Base-by-base conservation (phyloP, 768 basidiomycete species). In the Trichaptum fuscoviolaceum region DNA sequence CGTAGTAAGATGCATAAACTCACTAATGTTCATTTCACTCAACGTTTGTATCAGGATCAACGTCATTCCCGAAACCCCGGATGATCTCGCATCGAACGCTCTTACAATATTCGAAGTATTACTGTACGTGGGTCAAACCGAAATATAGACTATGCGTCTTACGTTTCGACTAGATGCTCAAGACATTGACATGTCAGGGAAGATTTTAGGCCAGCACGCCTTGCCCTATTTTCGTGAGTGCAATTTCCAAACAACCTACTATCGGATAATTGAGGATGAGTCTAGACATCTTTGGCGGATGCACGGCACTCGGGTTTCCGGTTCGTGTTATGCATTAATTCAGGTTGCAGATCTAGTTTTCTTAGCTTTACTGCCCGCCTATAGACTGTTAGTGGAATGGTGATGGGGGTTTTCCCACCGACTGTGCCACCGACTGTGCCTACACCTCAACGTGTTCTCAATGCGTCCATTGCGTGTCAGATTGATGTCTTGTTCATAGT, bases 361-460 rank as follows among this genome's bases (percentile, higher is more conserved):
- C 42, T 15, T 52, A 52, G 20, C 20, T 3, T 52, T 15, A 12
- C 2, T 15, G 20, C 2, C 42, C 42, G 20, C 20, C 5, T 52
- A 12, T 66, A 78, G 76, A 67, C 72, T 1, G 64, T 72, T 1
- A 34, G 63, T 23, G 77, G 78, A 10, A 58, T 75, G 20, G 70
- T 69, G 15, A 69, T 79, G 59, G 67, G 71, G 0, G 70, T 73
- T 18, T 75, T 77, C 64, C 72, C 71, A 58, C 78, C 78, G 0
- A 63, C 65, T 10, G 63, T 65, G 20, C 77, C 76, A 4, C 70
- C 75, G 4, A 58, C 71, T 8, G 35, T 72, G 0, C 74, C 77
- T 23, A 78, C 75, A 26, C 71, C 78, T 0, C 73, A 74, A 18
- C 73, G 70, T 17, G 71, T 77, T 24, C 69, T 77, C 18, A 67